Conservation (phyloP, 2,329 filamentous ascomycete genomes). For the Myriosclerotinia curreyana region DNA sequence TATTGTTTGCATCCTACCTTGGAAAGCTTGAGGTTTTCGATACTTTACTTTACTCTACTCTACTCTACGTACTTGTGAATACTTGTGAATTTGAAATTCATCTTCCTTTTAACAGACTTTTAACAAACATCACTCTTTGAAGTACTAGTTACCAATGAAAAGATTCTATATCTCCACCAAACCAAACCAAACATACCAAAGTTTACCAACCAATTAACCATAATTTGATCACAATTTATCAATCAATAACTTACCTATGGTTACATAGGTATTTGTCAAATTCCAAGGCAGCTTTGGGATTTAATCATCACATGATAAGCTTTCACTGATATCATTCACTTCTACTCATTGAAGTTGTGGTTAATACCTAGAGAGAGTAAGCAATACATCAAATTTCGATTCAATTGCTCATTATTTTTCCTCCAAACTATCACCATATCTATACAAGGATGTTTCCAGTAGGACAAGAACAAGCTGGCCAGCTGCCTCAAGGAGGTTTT, state of each 20-base stretch:
- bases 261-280: neutral
- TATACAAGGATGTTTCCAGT: slow-evolving; percentile 18
- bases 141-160: too few relatives aligned
- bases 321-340: neutral
- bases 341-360: neutral
- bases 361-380: too few relatives aligned
- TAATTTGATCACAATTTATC: neutral
- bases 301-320: slow-evolving; percentile 1
- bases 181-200: neutral
- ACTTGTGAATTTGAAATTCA: too few relatives aligned
- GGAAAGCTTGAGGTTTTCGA: too few relatives aligned
- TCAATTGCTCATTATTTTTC: neutral
- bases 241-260: neutral
- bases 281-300: neutral
- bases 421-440: neutral
- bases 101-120: too few relatives aligned
- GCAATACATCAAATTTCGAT: neutral
- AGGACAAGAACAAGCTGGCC: slow-evolving; percentile 7
- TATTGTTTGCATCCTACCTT: too few relatives aligned
- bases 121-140: too few relatives aligned
- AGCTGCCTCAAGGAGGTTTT: slow-evolving; percentile 2
- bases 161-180: slow-evolving; percentile 1
- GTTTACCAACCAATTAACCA: neutral
- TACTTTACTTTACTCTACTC: too few relatives aligned
- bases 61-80: too few relatives aligned